Conservation (phyloP, 2,329 filamentous ascomycete genomes). For the Sporothrix pallida region DNA sequence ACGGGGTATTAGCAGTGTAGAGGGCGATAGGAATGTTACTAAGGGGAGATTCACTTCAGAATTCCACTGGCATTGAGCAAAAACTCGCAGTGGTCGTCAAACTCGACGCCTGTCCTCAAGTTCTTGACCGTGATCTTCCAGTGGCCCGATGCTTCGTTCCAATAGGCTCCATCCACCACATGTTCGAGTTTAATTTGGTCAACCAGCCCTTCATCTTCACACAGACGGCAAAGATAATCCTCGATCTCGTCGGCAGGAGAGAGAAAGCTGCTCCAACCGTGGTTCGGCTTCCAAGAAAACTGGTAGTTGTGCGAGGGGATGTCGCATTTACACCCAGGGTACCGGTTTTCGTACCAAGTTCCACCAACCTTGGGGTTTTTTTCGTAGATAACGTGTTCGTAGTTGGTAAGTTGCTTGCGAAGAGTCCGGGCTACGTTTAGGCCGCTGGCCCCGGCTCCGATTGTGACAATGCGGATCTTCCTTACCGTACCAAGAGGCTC, state of each 20-base stretch:
- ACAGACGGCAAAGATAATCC: slow-evolving; percentile 8
- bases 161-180: slow-evolving; percentile 7
- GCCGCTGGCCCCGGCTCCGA: slow-evolving; percentile 1
- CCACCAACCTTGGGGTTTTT: slow-evolving; percentile 3
- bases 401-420: slow-evolving; percentile 6
- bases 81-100: slow-evolving; percentile 10
- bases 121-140: slow-evolving; percentile 7
- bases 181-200: slow-evolving; percentile 7
- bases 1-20: slow-evolving; percentile 3
- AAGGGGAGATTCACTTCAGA: neutral
- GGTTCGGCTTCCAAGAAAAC: slow-evolving; percentile 10
- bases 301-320: slow-evolving; percentile 10
- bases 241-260: slow-evolving; percentile 9
- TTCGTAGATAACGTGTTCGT: slow-evolving; percentile 4
- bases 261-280: slow-evolving; percentile 6
- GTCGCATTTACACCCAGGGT: slow-evolving; percentile 7
- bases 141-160: slow-evolving; percentile 8
- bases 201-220: slow-evolving; percentile 6
- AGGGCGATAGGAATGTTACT: neutral
- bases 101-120: slow-evolving; percentile 2
- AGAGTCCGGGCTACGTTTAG: neutral
- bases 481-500: neutral
- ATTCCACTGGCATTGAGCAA: slow-evolving; percentile 11
- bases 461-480: slow-evolving; percentile 4
- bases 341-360: slow-evolving; percentile 1